phyloP scores from a whole-genome alignment of 2,329 filamentous ascomycete genomes.

The Pseudogymnoascus verrucosus region DNA sequence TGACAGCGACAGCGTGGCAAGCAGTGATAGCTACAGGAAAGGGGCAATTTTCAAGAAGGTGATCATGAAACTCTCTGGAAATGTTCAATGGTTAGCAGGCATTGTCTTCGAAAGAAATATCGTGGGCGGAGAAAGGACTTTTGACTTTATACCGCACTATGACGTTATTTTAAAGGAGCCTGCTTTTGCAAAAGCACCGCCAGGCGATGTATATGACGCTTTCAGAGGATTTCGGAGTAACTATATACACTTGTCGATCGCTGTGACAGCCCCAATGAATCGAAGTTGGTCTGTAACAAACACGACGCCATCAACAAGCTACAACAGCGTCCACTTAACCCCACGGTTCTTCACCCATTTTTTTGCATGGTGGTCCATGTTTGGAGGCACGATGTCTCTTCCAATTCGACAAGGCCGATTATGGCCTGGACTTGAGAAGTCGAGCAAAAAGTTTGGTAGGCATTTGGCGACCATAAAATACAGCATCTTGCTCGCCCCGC shows the following conservation, averaged over 20 bases:
- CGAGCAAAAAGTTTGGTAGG: constrained; percentile 95
- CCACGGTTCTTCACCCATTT: constrained; percentile 98
- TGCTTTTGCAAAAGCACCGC: constrained; percentile 53
- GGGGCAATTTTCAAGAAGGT: constrained; percentile 95
- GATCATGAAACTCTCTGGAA: constrained; percentile 95
- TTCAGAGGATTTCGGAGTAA: constrained; percentile 93
- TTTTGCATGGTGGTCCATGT: constrained; percentile 95
- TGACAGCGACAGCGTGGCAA: constrained; percentile 49
- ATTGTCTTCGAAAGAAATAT: constrained; percentile 86
- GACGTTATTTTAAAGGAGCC: constrained; percentile 81
- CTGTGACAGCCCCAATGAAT: constrained; percentile 77
- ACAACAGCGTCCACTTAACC: constrained; percentile 91
- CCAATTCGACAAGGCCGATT: constrained; percentile 87
- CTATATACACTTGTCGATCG: constrained; percentile 91
- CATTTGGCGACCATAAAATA: constrained; percentile 99
- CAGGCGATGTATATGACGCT: constrained; percentile 70
- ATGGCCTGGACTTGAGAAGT: constrained; percentile 90
- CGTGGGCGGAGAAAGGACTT: constrained; percentile 63
- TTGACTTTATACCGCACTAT: constrained; percentile 88
- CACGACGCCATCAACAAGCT: constrained; percentile 72
- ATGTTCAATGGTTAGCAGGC: constrained; percentile 86
- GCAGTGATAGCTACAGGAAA: constrained; percentile 53
- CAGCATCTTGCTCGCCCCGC: constrained; percentile 79
- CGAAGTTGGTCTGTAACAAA: constrained; percentile 77
- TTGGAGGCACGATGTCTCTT: constrained; percentile 88